Conservation (phyloP, 768 basidiomycete species). For the Naganishia antarctica region DNA sequence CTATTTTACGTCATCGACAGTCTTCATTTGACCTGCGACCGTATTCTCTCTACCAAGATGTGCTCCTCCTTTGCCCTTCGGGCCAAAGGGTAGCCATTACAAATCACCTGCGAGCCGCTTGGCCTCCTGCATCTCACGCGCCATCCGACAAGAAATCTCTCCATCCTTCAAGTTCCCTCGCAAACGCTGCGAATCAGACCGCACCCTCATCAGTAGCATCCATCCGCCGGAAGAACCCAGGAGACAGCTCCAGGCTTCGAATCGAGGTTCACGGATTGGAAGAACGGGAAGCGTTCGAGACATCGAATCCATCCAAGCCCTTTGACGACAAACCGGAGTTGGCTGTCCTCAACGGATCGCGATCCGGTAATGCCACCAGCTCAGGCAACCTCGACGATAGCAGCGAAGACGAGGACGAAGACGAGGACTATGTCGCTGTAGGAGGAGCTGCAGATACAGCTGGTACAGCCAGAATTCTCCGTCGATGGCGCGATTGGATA, state of each 20-base stretch:
- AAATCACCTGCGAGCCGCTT: conserved; percentile 69
- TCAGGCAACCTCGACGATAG: conserved; percentile 63
- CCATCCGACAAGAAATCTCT: neutral
- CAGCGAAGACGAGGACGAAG: conserved; percentile 30
- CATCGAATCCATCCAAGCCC: neutral
- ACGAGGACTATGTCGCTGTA: conserved; percentile 29
- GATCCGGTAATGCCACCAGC: conserved; percentile 55
- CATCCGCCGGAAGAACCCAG: neutral
- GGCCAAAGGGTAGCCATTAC: conserved; percentile 56
- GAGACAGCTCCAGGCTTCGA: conserved; percentile 5
- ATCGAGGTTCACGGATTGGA: conserved; percentile 27
- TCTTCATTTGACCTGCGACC: too few species aligned
- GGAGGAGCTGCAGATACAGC: neutral
- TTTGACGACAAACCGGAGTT: neutral
- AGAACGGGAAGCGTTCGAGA: conserved; percentile 20
- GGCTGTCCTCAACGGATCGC: neutral
- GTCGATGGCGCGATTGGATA: conserved; percentile 29
- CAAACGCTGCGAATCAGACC: conserved; percentile 52
- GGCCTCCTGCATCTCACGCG: conserved; percentile 51
- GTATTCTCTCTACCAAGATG: conserved; percentile 67
- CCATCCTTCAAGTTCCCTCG: neutral
- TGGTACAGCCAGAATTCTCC: conserved; percentile 26
- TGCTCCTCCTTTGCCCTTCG: conserved; percentile 77
- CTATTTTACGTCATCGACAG: too few species aligned
- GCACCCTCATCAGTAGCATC: conserved; percentile 39